Evolutionary conservation across 148 eudicot species (phyloP), one percentile per base, ranked within the genome.

Genomic region (Chenopodium quinoa): DNA sequence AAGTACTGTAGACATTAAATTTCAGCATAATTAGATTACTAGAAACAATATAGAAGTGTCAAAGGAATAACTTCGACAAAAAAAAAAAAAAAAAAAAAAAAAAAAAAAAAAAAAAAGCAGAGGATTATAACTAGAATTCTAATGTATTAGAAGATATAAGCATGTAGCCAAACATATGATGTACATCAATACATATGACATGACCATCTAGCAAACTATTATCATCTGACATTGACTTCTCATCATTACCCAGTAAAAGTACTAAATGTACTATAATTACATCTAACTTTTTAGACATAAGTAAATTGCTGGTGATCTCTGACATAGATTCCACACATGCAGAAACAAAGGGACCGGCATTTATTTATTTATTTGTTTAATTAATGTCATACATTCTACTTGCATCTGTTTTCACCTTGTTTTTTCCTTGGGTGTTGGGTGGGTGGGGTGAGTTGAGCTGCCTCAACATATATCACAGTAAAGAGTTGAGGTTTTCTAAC

Each of bases 401-500:
- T 27, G 20, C 69, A 7, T 20, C 37, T 11, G 14, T 25, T 25
- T 67, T 64, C 7, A 22, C 71, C 11, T 25, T 67, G 10, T 27
- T 27, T 29, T 25, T 56, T 50, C 11, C 12, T 50, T 50, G 1
- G 16, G 56, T 34, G 37, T 34, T 34, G 16, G 56, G 12, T 16
- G 4, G 56, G 16, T 16, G 12, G 56, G 14, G 69, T 14, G 69
- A 4, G 23, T 58, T 9, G 31, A 65, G 11, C 31, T 65, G 69
- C 29, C 23, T 23, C 29, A 65, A 65, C n/a, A 65, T n/a, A 58
- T 58, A 58, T 19, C 22, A 25, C 11, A 65, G 69, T 65, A 47
- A 48, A 48, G 2, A 71, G 31, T 17, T 27, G 68, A 14, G 17
- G 5, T 27, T 37, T n/a, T 48, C 84, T 69, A 56, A 92, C 99